phyloP scores from a whole-genome alignment of 805 yeast genomes.

The Candida peoriensis region DNA sequence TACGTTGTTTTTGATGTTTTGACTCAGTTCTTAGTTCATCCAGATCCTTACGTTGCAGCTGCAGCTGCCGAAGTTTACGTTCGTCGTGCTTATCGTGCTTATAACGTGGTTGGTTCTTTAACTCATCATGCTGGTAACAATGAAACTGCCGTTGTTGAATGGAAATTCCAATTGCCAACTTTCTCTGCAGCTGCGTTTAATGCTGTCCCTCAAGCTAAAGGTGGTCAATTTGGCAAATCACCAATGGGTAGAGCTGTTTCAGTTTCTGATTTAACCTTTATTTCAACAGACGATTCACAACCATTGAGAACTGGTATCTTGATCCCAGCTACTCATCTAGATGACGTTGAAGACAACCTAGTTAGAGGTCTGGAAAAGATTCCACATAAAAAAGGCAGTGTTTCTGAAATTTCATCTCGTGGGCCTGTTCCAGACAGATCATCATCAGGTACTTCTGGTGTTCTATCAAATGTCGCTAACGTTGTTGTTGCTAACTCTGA shows the following conservation, averaged over 20 bases:
- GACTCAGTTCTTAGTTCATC: constrained; percentile 79
- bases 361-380: constrained; percentile 68
- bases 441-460: constrained; percentile 24
- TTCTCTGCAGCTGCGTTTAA: constrained; percentile 68
- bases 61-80: constrained; percentile 97
- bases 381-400: constrained; percentile 41
- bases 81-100: constrained; percentile 96
- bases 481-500: constrained; percentile 70
- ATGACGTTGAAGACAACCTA: constrained; percentile 83
- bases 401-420: constrained; percentile 24
- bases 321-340: constrained; percentile 75
- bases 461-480: constrained; percentile 75
- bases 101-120: constrained; percentile 78
- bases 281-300: constrained; percentile 62
- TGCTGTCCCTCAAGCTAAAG: constrained; percentile 50
- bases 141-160: constrained; percentile 67
- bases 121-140: constrained; percentile 46
- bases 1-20: constrained; percentile 95
- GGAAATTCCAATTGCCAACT: constrained; percentile 85
- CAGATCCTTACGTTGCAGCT: constrained; percentile 83
- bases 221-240: constrained; percentile 35
- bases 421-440: constrained; percentile 49
- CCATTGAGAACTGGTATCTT: constrained; percentile 82
- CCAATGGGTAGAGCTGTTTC: constrained; percentile 81
- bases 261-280: constrained; percentile 85